Base-by-base conservation (phyloP, 2,329 filamentous ascomycete species). In the Fusarium pseudonygamai region DNA sequence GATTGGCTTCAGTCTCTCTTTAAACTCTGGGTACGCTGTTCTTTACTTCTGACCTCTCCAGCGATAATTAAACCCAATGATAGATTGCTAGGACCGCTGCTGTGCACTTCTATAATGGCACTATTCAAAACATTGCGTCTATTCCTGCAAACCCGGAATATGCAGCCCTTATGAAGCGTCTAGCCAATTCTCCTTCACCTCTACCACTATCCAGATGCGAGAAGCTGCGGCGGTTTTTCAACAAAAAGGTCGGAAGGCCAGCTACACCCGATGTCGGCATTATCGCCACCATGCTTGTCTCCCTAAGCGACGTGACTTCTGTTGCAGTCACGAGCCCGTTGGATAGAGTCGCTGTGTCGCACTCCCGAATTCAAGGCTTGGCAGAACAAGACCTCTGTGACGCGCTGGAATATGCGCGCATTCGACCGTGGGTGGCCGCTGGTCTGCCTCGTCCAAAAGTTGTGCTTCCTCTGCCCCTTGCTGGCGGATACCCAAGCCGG, bases 191-290 rank as follows among this genome's bases (percentile, higher is more conserved):
- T n/a, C 37, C 57, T 2, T 18, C 57, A 9, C 28, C 61, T 30
- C 18, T 53, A 14, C 42, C 61, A 24, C 3, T 32, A 18, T 46
- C 24, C 6, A 45, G 26, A n/a, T 62, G 61, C 61, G 39, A 46
- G 2, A 63, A 56, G n/a, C 36, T 55, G 10, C 36, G 12, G 12
- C 47, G 67, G 9, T 64, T 49, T 34, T n/a, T 64, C 2, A 67
- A 72, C 10, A 71, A 67, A 28, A 71, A 71, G 18, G 14, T 67
- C 2, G 67, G 63, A 7, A 49, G 59, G 16, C 67, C 67, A 42
- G 28, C 61, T 43, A 60, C 61, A 18, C 30, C 16, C 4, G 40
- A 65, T 58, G 43, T 71, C 2, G 67, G 15, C 1, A 45, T 40
- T 1, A 26, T 72, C 12, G 45, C 32, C 8, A 11, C 26, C 32